Base-by-base conservation (phyloP, 352 stramenopile genomes). In the Phytophthora foliorum region DNA sequence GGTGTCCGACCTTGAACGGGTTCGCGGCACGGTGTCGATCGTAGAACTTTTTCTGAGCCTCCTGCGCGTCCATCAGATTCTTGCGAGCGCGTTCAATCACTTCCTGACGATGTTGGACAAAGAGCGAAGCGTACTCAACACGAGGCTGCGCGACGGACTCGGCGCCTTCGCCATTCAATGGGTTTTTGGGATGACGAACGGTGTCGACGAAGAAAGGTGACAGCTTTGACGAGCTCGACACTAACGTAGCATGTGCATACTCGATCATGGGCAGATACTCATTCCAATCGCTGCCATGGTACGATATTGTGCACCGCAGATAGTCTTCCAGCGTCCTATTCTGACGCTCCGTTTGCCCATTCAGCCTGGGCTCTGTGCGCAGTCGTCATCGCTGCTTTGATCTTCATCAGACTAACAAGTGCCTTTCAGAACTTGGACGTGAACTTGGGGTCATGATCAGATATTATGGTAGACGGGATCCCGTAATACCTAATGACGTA, bases 231-330 rank as follows among this genome's bases (percentile, higher is more conserved):
- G 38, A 60, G 10, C 38, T 60, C 6, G 38, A 50, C 25, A 51
- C 32, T 27, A 53, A 16, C 7, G 25, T 55, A 21, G 45, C 44
- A 49, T 63, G 62, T 13, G 57, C 57, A 11, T 57, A 57, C 24
- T 57, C 45, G n/a, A 44, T 44, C 38, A 44, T 44, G 14, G 38
- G 38, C 6, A 44, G n/a, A 6, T 44, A 6, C 16, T 44, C 19
- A 19, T 57, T 57, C 44, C 56, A 63, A 39, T 63, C 56, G 17
- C 25, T 50, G 5, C 57, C 57, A 38, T 64, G 57, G 34, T 64
- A 55, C 17, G 57, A 64, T 5, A 48, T 57, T 3, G 38, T 42
- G n/a, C 45, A 64, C 17, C 44, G 45, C 24, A 64, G 32, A 9
- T 31, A 52, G 46, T 51, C 45, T 51, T 64, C 45, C 1, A 64